Percentiles rank a stretch among this genome's conserved stretches.
These are phyloP conservation scores for Pythium myriotylum DNA, from an alignment of 352 stramenopile species.

Conservation along the genomic window DNA sequence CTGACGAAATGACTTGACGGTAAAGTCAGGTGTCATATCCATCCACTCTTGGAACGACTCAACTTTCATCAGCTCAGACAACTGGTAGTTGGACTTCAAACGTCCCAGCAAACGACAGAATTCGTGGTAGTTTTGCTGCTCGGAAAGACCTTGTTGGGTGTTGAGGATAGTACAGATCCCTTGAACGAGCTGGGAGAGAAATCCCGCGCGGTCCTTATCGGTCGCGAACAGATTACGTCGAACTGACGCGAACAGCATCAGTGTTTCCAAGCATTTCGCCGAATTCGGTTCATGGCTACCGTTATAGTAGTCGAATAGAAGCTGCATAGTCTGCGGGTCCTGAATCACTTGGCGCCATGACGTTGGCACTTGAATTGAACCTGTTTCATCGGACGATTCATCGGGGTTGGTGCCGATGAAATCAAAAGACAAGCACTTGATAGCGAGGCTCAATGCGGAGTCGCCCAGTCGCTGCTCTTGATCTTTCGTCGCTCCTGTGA, in stretches of 20 bases:
- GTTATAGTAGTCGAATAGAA: slow-evolving; percentile 98
- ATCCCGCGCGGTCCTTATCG: slow-evolving; percentile 95
- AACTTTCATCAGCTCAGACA: slow-evolving; percentile 96
- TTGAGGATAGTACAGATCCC: slow-evolving; percentile 95
- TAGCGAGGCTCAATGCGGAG: slow-evolving; percentile 90
- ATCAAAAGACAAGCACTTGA: slow-evolving; percentile 98
- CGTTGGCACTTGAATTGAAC: slow-evolving; percentile 96
- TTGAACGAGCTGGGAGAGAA: slow-evolving; percentile 92
- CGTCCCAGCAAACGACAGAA: slow-evolving; percentile 97
- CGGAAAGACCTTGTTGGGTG: slow-evolving; percentile 95
- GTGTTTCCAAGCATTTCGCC: slow-evolving; percentile 94
- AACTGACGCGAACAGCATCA: slow-evolving; percentile 96
- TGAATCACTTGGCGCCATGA: slow-evolving; percentile 95
- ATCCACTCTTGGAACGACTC: slow-evolving; percentile 98
- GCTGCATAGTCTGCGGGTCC: slow-evolving; percentile 92
- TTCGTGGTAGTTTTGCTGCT: slow-evolving; percentile 99
- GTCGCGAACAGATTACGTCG: slow-evolving; percentile 96
- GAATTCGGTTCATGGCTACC: slow-evolving; percentile 92
- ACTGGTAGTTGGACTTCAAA: slow-evolving; percentile 98
- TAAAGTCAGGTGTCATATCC: slow-evolving; percentile 95
- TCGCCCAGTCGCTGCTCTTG: slow-evolving; percentile 95
- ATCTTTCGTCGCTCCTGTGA: slow-evolving; percentile 68
- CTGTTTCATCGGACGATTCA: slow-evolving; percentile 97
- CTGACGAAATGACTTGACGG: slow-evolving; percentile 96
- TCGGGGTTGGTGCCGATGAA: slow-evolving; percentile 99